Evolutionary conservation across 2,329 filamentous ascomycete genomes (phyloP), one percentile per base, ranked within the genome.

Genomic region (Talaromyces sp.): DNA sequence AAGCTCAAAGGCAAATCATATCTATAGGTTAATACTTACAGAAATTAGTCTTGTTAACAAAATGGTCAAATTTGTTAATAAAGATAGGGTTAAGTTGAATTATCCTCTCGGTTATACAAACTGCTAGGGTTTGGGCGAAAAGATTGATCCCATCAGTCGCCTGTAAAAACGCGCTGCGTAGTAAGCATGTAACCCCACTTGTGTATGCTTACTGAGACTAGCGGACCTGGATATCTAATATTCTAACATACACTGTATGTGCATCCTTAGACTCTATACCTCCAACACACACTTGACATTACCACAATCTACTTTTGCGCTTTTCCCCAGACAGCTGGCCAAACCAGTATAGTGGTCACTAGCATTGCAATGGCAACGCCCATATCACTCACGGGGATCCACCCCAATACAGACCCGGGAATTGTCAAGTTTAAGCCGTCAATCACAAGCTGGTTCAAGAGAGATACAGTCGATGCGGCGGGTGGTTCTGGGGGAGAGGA

Each of bases 381-480:
- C 57, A 59, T 54, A 19, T 59, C 57, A 28, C 57, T 54, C 25
- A 59, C 32, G 19, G 49, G 32, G n/a, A 59, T 53, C 57, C 57
- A 59, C 6, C 49, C 57, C 49, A 59, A 22, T 33, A 59, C 44
- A 42, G 57, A 59, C 8, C 57, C 57, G 6, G 57, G 57, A 30
- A 59, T 53, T 30, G 49, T 59, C 57, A 59, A 54, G 32, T 59
- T 55, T 33, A 53, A 59, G 7, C 44, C 2, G 39, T 59, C 57
- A 32, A 59, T 55, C 32, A 54, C n/a, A 25, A 59, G 47, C 36
- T 54, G 57, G 32, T 59, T 59, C 57, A 54, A 53, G 36, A 59
- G 39, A 28, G 49, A 47, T 8, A 11, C 27, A 4, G 47, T 59
- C 27, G 57, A 59, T 19, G 13, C 49, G 8, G 13, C n/a, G 7